Base-by-base conservation (phyloP, 2,329 filamentous ascomycete genomes). In the Talaromyces sp. region DNA sequence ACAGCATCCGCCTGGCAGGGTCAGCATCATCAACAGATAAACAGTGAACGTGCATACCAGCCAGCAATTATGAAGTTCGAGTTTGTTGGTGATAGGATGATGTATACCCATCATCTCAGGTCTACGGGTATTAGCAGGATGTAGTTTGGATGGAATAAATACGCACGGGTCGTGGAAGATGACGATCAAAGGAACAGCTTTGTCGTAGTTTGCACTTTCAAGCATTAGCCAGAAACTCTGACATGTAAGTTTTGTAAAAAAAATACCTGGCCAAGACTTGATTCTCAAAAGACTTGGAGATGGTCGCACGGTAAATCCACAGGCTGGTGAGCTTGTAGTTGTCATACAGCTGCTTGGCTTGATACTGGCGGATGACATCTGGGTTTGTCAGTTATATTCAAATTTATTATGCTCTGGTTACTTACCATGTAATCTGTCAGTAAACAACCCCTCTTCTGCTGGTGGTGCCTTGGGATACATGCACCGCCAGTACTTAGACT, bases 151-250 rank as follows among this genome's bases (percentile, higher is more conserved):
- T 28, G 53, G 42, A 22, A 28, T 10, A 52, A 30, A 52, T 33
- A 81, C 88, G 81, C 76, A 92, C 82, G 93, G 91, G 70, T 97
- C 93, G 73, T 99, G 95, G 60, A 99, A 88, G 55, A 98, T 89
- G 11, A 99, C 80, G 13, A 99, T 72, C 3, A 98, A 81, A 58
- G 87, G 91, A 60, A 84, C 85, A 19, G 84, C 82, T 39, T 83
- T 77, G 61, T 86, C 81, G 58, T 95, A 86, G 52, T 87, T 84
- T 1, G 88, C 85, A 44, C 85, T 87, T 60, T 36, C 47, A 63
- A 13, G 60, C 19, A 58, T 17, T 28, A 56, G 10, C 22, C 51
- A 33, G 7, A 19, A 15, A 17, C 9, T 30, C 13, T 9, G 28
- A 32, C 9, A 32, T 19, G 44, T 10, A 47, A 28, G 7, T 30